A percentile compares a stretch with the other conserved stretches of the same genome.
These are phyloP conservation scores for Alisma plantagoaquatica DNA, from an alignment of 106 monocot species.

Conservation along the genomic window DNA sequence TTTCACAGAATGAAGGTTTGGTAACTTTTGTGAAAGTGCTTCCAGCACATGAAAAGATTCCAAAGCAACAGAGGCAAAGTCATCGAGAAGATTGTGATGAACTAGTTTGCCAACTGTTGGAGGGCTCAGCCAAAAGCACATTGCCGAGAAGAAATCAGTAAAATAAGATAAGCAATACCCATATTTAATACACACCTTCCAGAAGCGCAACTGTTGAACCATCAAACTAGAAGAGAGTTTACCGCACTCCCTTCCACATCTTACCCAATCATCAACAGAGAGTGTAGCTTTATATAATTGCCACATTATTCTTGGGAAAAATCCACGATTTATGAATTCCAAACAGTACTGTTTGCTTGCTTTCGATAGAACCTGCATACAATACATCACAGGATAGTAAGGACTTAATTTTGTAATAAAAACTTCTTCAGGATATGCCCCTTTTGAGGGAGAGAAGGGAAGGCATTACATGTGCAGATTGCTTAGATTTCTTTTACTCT, in stretches of 20 bases:
- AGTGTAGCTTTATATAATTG: slow-evolving; percentile 46
- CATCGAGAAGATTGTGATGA: slow-evolving; percentile 42
- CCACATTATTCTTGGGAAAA: slow-evolving; percentile 71
- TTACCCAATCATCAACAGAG: slow-evolving; percentile 64
- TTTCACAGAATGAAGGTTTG: slow-evolving; percentile 58
- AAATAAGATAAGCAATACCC: slow-evolving; percentile 74
- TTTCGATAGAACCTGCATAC: slow-evolving; percentile 60
- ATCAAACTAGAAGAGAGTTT: slow-evolving; percentile 50
- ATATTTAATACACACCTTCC: slow-evolving; percentile 83
- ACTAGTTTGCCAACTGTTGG: slow-evolving; percentile 57
- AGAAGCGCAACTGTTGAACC: slow-evolving; percentile 77
- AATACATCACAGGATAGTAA: not conserved
- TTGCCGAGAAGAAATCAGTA: slow-evolving; percentile 63
- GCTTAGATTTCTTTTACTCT: too few relatives aligned
- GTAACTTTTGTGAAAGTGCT: slow-evolving; percentile 58
- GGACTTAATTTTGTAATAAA: not conserved
- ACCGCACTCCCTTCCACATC: slow-evolving; percentile 54
- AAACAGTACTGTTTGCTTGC: slow-evolving; percentile 47
- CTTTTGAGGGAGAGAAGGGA: too few relatives aligned
- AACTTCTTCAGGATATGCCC: not conserved
- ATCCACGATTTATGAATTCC: slow-evolving; percentile 53
- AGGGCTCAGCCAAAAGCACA: slow-evolving; percentile 63
- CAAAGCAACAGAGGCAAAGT: slow-evolving; percentile 54
- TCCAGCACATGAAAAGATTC: slow-evolving; percentile 70
- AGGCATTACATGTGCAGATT: too few relatives aligned